Evolutionary conservation across 352 stramenopile genomes (phyloP).

Genomic region (Phytopythium ostracodes): DNA sequence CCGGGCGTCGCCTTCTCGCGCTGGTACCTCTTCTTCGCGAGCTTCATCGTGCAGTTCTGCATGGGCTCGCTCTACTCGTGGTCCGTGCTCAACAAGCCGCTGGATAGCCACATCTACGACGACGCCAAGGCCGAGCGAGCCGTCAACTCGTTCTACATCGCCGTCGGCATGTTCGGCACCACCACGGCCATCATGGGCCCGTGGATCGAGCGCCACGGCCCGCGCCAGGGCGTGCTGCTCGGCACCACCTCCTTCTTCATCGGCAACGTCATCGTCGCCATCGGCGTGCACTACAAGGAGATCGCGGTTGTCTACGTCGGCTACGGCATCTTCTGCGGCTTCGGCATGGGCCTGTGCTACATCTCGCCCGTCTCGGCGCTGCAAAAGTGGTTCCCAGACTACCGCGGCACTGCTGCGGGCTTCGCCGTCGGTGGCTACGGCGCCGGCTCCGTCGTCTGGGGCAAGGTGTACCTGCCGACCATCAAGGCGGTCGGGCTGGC

Average conservation of each 20-base stretch:
- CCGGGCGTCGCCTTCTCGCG: conserved; percentile 40
- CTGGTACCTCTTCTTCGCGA: conserved; percentile 64
- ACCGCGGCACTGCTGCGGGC: conserved; percentile 55
- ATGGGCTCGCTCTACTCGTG: conserved; percentile 71
- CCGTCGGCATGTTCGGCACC: conserved; percentile 49
- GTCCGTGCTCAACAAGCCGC: conserved; percentile 66
- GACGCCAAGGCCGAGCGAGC: conserved; percentile 41
- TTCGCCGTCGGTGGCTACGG: conserved; percentile 62
- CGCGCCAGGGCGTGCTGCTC: conserved; percentile 34
- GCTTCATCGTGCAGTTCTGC: conserved; percentile 65
- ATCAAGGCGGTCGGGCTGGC: conserved; percentile 41
- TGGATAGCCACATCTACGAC: conserved; percentile 48
- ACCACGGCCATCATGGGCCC: conserved; percentile 51
- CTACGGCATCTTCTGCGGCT: conserved; percentile 62
- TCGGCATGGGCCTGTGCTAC: conserved; percentile 66
- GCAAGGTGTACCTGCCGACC: conserved; percentile 51
- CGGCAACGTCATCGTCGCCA: conserved; percentile 48
- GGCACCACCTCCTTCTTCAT: conserved; percentile 43
- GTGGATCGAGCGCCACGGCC: conserved; percentile 58
- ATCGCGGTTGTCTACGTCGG: conserved; percentile 58
- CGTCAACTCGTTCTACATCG: conserved; percentile 71
- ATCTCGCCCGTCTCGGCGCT: conserved; percentile 57
- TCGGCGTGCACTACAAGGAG: conserved; percentile 47
- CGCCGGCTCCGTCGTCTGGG: conserved; percentile 53
- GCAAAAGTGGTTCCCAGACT: conserved; percentile 77